Evolutionary conservation across 2,329 filamentous ascomycete species (phyloP).

Genomic region (Emmonsia crescens): DNA sequence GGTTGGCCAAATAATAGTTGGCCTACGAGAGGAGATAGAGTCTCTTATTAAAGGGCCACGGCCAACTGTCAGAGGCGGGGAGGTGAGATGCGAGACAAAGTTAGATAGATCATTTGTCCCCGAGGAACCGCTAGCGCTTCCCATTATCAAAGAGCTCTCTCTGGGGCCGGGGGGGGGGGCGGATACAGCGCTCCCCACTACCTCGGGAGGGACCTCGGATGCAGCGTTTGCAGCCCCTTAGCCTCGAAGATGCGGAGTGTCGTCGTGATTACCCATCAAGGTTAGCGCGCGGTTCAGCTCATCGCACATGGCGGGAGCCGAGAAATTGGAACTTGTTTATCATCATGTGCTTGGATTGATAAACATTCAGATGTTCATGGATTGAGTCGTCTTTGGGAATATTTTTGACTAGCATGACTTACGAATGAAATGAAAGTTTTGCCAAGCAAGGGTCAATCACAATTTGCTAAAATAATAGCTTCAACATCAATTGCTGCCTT

Average conservation of each 20-base stretch:
- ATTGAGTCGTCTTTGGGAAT: background rate
- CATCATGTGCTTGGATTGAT: too few relatives aligned
- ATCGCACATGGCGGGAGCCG: background rate
- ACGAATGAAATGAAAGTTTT: background rate
- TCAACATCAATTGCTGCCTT: background rate
- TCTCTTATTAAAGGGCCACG: background rate
- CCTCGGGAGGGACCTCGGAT: conserved; percentile 1
- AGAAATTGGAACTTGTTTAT: background rate
- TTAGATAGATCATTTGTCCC: background rate
- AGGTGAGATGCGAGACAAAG: background rate
- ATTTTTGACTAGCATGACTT: background rate
- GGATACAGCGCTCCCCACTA: background rate
- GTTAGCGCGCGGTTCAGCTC: background rate
- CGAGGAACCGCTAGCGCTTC: background rate
- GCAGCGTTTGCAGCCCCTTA: background rate
- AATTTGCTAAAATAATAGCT: background rate
- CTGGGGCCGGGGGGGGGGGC: background rate
- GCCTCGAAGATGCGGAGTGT: background rate
- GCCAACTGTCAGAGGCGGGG: background rate
- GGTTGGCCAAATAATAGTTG: background rate
- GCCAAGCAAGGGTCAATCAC: background rate
- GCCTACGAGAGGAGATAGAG: background rate
- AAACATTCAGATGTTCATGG: background rate
- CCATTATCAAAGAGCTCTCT: background rate
- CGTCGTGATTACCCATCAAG: background rate